phyloP scores from a whole-genome alignment of 202 grass and related monocot genomes.

The Eragrostis tef region DNA sequence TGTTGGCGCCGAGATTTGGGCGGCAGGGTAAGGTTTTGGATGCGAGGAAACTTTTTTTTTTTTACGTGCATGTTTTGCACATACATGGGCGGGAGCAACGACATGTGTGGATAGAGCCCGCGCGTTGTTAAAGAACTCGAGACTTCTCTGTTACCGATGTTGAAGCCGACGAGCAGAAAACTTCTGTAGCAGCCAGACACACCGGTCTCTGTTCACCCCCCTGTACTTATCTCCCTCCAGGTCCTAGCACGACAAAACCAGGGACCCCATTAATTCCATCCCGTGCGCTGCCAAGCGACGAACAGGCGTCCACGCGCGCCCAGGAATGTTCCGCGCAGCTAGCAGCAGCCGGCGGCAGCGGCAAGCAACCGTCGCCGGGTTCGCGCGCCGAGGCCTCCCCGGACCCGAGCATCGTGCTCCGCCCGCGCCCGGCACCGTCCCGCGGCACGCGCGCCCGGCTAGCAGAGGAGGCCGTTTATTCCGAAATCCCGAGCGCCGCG shows the following conservation, averaged over 20 bases:
- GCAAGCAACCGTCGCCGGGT: slow-evolving; percentile 37
- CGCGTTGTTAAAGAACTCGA: neutral
- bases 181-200: neutral
- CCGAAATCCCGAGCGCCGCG: too few relatives aligned
- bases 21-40: too few relatives aligned
- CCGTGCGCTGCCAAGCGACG: neutral
- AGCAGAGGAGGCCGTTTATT: too few relatives aligned
- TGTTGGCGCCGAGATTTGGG: too few relatives aligned
- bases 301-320: neutral
- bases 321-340: slow-evolving; percentile 22
- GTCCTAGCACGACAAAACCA: neutral
- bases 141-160: neutral
- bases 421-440: slow-evolving; percentile 42
- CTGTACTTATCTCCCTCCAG: neutral
- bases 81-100: neutral
- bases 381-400: slow-evolving; percentile 20
- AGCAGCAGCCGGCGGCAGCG: neutral
- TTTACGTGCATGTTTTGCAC: too few relatives aligned
- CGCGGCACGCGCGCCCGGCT: neutral
- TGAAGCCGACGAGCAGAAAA: neutral
- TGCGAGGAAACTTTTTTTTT: too few relatives aligned
- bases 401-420: slow-evolving; percentile 42
- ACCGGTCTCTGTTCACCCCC: neutral
- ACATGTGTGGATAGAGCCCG: neutral
- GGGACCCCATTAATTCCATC: neutral